Percentiles rank a stretch among this genome's conserved stretches.
Conservation (phyloP, 192 early-diverging fungal species). For the Polychytrium aggregatum region DNA sequence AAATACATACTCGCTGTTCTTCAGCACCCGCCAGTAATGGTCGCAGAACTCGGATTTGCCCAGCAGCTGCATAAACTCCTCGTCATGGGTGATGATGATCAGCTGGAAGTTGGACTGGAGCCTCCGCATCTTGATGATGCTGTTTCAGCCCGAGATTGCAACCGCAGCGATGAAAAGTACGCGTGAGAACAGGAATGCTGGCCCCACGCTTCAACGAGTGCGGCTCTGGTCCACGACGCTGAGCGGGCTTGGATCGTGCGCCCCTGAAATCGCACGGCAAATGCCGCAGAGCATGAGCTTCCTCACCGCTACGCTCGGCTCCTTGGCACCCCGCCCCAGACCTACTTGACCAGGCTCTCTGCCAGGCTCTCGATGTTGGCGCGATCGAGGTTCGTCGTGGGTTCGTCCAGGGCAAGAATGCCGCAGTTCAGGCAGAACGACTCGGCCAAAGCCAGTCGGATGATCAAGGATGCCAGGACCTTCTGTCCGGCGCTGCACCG, state of each 20-base stretch:
- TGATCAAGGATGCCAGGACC: conserved; percentile 90
- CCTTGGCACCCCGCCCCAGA: too few relatives aligned
- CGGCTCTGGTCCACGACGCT: too few relatives aligned
- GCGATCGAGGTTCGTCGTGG: conserved; percentile 91
- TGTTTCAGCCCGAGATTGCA: conserved; percentile 8
- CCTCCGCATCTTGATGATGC: conserved; percentile 70
- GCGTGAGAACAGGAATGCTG: too few relatives aligned
- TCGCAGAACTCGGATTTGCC: conserved; percentile 71
- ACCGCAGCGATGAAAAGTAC: too few relatives aligned
- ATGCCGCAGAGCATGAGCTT: not conserved
- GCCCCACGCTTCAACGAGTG: too few relatives aligned
- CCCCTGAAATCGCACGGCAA: too few relatives aligned
- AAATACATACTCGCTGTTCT: conserved; percentile 45
- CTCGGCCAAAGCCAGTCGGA: conserved; percentile 90
- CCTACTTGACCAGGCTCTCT: conserved; percentile 59
- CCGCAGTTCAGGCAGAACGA: conserved; percentile 88
- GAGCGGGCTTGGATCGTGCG: too few relatives aligned
- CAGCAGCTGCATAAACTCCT: conserved; percentile 79
- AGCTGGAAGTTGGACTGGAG: conserved; percentile 90
- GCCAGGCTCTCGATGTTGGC: conserved; percentile 82
- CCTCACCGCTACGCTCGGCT: too few relatives aligned
- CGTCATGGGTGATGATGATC: conserved; percentile 96
- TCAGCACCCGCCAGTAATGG: conserved; percentile 79
- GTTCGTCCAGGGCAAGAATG: conserved; percentile 90
- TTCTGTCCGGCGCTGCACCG: conserved; percentile 95